Base-by-base conservation (phyloP, 306 rosid genomes). In the Sicyos edulis region DNA sequence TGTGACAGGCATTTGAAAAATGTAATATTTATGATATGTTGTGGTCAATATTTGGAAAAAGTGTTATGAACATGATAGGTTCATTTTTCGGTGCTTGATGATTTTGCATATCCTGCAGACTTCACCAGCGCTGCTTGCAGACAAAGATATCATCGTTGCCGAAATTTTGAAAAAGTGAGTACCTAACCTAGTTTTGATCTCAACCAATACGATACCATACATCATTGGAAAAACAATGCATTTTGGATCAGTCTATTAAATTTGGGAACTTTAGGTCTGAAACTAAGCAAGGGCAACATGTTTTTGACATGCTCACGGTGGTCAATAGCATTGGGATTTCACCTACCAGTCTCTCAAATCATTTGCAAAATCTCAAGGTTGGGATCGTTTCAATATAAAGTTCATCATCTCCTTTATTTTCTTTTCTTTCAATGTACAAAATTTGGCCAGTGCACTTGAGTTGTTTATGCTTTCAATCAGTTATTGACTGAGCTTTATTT, bases 321-420 rank as follows among this genome's bases (percentile, higher is more conserved):
- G 97, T 83, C 24, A 93, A 90, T 67, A 82, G 85, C 88, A 77
- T 81, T 67, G 87, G 95, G 80, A 74, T 90, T 81, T 79, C 93
- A 57, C 77, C 93, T 37, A 74, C 79, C 44, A 84, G 83, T 59
- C 60, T 93, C 63, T 83, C 88, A 67, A 85, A 75, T 80, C 96
- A 85, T 72, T 73, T 93, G 78, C 84, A 82, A 69, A 79, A 66
- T 76, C 89, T 90, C 47, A 93, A 88, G 98, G 98, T 93, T 72
- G 63, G 83, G 74, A 77, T 74, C 53, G 17, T 70, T 74, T 44
- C 42, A 62, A 73, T 58, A 45, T 20, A 73, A 73, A 66, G 54
- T 17, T 71, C 14, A 29, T 7, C 10, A 15, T 14, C 57, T 70
- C 45, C 19, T 63, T 62, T 32, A 14, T 61, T 32, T 60, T 8